phyloP scores from a whole-genome alignment of 2,329 filamentous ascomycete genomes.

The Meredithiella fracta region DNA sequence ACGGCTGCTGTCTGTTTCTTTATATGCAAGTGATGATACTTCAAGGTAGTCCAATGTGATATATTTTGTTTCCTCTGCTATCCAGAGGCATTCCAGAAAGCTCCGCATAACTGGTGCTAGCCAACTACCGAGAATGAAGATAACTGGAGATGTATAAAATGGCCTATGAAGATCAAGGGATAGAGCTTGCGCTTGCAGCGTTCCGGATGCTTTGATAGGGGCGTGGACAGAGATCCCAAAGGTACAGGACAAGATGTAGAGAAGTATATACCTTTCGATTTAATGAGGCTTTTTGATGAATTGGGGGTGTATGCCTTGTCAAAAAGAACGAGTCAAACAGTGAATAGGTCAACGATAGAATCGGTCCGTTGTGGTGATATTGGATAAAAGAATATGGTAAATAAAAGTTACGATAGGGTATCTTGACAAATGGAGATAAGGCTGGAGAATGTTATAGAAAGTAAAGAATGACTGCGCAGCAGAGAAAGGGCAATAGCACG shows the following conservation, averaged over 20 bases:
- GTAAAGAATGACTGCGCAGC: constrained; percentile 13
- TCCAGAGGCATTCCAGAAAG: neutral
- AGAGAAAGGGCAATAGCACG: constrained; percentile 5
- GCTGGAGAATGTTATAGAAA: neutral
- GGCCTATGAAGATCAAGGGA: neutral
- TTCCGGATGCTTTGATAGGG: neutral
- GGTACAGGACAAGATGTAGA: neutral
- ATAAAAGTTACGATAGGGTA: neutral
- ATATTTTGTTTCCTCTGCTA: too few relatives aligned
- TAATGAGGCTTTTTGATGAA: neutral
- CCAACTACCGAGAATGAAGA: neutral
- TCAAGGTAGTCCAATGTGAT: too few relatives aligned
- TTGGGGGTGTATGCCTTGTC: neutral
- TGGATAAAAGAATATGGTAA: neutral
- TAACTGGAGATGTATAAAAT: neutral
- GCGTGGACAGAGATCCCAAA: neutral
- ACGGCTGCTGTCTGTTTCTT: neutral
- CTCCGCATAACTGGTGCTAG: neutral
- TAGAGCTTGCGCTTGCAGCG: neutral
- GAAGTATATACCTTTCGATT: constrained; percentile 1
- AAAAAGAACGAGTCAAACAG: neutral
- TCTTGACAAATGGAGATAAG: neutral
- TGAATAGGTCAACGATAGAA: neutral
- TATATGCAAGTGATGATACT: too few relatives aligned
- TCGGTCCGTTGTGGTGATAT: neutral